Conservation (phyloP, 2,329 filamentous ascomycete genomes). For the Peltaster fructicola region DNA sequence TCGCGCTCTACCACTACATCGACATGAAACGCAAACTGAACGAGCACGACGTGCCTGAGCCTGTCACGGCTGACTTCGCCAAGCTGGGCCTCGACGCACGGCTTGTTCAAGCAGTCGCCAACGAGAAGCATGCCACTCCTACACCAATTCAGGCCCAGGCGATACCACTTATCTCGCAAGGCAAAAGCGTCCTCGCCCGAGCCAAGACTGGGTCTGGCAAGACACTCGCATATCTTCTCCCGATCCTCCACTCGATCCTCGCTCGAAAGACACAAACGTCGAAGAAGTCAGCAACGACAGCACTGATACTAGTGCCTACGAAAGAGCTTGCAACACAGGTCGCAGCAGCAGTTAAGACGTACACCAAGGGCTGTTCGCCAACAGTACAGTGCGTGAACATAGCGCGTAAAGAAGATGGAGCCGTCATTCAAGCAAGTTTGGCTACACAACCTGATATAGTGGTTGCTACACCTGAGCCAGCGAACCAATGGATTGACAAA, state of each 20-base stretch:
- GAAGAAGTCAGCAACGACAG: conserved; percentile 37
- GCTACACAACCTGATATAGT: conserved; percentile 77
- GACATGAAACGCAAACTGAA: conserved; percentile 36
- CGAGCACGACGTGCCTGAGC: conserved; percentile 28
- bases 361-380: conserved; percentile 70
- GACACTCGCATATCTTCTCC: conserved; percentile 87
- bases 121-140: conserved; percentile 67
- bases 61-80: conserved; percentile 36
- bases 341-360: conserved; percentile 55
- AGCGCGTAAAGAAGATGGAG: conserved; percentile 76
- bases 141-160: conserved; percentile 78
- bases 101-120: conserved; percentile 68
- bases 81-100: conserved; percentile 67
- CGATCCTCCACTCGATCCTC: conserved; percentile 69
- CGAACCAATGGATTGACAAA: conserved; percentile 58
- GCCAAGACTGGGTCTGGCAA: conserved; percentile 94
- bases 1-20: too few relatives aligned
- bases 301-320: conserved; percentile 85
- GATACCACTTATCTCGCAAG: conserved; percentile 73
- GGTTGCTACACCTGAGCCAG: conserved; percentile 76
- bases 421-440: conserved; percentile 72
- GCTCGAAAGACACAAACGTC: conserved; percentile 49
- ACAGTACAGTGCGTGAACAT: conserved; percentile 70
- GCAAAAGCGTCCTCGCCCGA: conserved; percentile 77
- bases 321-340: conserved; percentile 90